Conservation (phyloP, 2,329 filamentous ascomycete species). For the Fusarium sp. region DNA sequence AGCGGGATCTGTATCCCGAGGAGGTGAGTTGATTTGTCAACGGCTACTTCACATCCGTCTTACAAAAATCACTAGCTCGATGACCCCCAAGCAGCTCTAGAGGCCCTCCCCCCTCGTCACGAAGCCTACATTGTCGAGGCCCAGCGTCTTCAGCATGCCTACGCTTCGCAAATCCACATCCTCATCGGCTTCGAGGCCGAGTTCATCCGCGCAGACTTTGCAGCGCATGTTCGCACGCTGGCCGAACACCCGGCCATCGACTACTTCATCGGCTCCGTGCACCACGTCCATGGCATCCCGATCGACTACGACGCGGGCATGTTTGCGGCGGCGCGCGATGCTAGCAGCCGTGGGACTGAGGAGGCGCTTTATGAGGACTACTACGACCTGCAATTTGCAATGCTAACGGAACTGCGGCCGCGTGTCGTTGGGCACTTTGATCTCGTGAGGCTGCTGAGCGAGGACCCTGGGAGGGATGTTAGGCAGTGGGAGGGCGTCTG, state of each 20-base stretch:
- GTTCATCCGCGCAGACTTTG: slow-evolving; percentile 80
- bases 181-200: slow-evolving; percentile 93
- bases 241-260: slow-evolving; percentile 73
- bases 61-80: slow-evolving; percentile 55
- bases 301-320: slow-evolving; percentile 83
- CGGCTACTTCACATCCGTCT: slow-evolving; percentile 1
- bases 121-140: slow-evolving; percentile 82
- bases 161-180: slow-evolving; percentile 77
- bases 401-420: slow-evolving; percentile 79
- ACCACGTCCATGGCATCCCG: slow-evolving; percentile 86
- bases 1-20: slow-evolving; percentile 88
- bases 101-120: slow-evolving; percentile 66
- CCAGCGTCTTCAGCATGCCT: slow-evolving; percentile 74
- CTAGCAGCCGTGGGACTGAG: slow-evolving; percentile 63
- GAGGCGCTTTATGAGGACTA: slow-evolving; percentile 82
- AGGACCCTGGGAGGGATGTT: slow-evolving; percentile 72
- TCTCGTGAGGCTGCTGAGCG: slow-evolving; percentile 83
- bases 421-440: slow-evolving; percentile 94
- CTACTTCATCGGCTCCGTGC: slow-evolving; percentile 92
- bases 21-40: slow-evolving; percentile 65
- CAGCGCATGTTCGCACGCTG: slow-evolving; percentile 69
- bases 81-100: slow-evolving; percentile 60
- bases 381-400: slow-evolving; percentile 86
- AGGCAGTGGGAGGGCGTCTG: slow-evolving; percentile 73
- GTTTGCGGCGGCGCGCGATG: slow-evolving; percentile 65